Evolutionary conservation across 495 filamentous ascomycete species (phyloP), one percentile per base, ranked within the genome.

Genomic region (Antarctomyces pellizariae): DNA sequence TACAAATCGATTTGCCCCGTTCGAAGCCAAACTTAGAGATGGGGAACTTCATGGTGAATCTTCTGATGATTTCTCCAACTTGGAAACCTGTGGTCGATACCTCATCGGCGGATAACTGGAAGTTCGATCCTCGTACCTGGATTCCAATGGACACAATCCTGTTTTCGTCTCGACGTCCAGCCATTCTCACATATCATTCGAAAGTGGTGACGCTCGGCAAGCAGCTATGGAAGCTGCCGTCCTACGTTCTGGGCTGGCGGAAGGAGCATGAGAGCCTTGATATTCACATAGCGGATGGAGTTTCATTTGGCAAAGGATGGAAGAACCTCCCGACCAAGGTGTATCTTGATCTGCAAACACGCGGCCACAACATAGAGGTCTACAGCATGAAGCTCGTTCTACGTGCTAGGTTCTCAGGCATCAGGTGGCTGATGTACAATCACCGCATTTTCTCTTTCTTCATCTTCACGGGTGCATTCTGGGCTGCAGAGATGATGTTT

Each of bases 41-140:
- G 15, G 86, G 84, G 12, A 93, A 93, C 49, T 95, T 95, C 58
- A 95, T 95, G 83, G 52, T 91, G 8, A 68, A 78, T 26, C 52
- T 93, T n/a, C 52, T 63, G 9, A 54, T 84, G 7, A 51, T 67
- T 18, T 51, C 57, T 1, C 44, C 46, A 20, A 37, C 43, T 8
- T 44, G 45, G 18, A 44, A 3, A 38, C 44, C 27, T 10, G 22
- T 29, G 38, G 19, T 18, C 8, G 19, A 17, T 9, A 18, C 15
- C 3, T n/a, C 24, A 19, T 32, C 30, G 11, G 46, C 48, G 16
- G 29, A 40, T 24, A 19, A 46, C 28, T 17, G 49, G 9, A 44
- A 57, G 9, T 43, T 25, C 23, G 12, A 29, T 10, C 21, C 12
- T 5, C 16, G 5, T 13, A 11, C 16, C 1, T 12, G 3, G 18